These are phyloP conservation scores for Nigrospora oryzae DNA, from an alignment of 2,329 filamentous ascomycete species.

Conservation along the genomic window DNA sequence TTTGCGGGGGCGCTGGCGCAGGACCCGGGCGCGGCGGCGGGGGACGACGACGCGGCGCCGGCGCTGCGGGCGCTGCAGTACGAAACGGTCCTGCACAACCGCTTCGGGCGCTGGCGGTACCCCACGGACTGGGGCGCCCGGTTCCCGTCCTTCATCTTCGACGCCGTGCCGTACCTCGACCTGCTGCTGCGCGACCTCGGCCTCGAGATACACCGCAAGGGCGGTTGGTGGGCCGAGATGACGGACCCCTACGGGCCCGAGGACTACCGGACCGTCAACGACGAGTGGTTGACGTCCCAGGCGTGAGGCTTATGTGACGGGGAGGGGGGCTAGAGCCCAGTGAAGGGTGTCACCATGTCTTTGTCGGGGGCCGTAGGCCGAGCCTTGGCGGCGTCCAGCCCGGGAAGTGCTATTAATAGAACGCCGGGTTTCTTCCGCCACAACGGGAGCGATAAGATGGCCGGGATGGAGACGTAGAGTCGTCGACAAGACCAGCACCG, in stretches of 20 bases:
- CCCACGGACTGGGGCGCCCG: conserved; percentile 54
- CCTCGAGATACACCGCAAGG: conserved; percentile 46
- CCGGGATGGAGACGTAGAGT: too few species aligned
- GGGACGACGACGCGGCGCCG: conserved; percentile 12
- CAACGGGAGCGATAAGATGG: too few species aligned
- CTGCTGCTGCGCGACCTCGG: conserved; percentile 58
- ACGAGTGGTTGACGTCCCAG: conserved; percentile 33
- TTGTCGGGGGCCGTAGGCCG: too few species aligned
- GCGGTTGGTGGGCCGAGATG: conserved; percentile 40
- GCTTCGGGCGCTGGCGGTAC: conserved; percentile 64
- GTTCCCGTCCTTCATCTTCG: conserved; percentile 66
- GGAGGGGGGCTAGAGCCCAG: too few species aligned
- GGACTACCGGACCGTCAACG: conserved; percentile 46
- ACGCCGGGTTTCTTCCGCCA: too few species aligned
- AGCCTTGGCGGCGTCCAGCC: too few species aligned
- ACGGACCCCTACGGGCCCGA: conserved; percentile 48
- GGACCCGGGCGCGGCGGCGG: conserved; percentile 1
- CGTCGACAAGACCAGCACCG: too few species aligned
- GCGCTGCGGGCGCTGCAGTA: conserved; percentile 34
- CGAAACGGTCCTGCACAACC: conserved; percentile 54
- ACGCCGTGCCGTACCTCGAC: conserved; percentile 67
- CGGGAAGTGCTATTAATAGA: too few species aligned
- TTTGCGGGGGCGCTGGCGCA: conserved; percentile 34
- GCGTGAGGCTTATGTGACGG: too few species aligned
- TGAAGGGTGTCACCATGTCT: too few species aligned